These are phyloP conservation scores for Cardamine occulta DNA, from an alignment of 345 rosid genomes.

Conservation along the genomic window DNA sequence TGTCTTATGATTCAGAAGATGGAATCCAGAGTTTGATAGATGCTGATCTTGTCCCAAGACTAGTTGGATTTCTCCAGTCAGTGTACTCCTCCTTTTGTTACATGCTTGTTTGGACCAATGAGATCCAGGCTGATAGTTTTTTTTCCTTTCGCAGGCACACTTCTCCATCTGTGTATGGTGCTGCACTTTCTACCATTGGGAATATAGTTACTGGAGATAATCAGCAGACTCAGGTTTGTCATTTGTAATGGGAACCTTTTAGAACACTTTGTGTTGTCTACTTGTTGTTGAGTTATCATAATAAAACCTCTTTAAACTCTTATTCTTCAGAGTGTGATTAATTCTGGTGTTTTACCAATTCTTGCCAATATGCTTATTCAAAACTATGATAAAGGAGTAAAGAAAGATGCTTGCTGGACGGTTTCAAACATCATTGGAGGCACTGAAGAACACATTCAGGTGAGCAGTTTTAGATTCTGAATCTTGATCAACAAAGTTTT, in stretches of 20 bases:
- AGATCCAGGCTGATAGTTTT: slow-evolving; percentile 44
- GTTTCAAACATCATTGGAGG: slow-evolving; percentile 88
- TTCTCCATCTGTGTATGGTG: slow-evolving; percentile 52
- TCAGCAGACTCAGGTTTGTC: slow-evolving; percentile 39
- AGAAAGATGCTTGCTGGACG: slow-evolving; percentile 88
- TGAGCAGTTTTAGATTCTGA: too few relatives aligned
- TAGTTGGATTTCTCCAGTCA: slow-evolving; percentile 73
- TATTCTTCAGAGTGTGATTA: slow-evolving; percentile 58
- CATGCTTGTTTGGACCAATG: slow-evolving; percentile 32
- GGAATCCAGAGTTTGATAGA: slow-evolving; percentile 75
- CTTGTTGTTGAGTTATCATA: too few relatives aligned
- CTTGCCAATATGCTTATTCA: slow-evolving; percentile 64
- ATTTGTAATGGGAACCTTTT: too few relatives aligned
- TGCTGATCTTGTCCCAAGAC: slow-evolving; percentile 72
- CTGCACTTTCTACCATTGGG: slow-evolving; percentile 78
- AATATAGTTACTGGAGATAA: slow-evolving; percentile 82
- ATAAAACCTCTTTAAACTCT: neutral
- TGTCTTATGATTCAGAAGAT: too few relatives aligned
- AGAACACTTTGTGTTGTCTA: too few relatives aligned
- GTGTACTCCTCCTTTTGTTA: slow-evolving; percentile 33
- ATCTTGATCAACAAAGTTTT: too few relatives aligned
- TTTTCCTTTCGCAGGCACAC: slow-evolving; percentile 46
- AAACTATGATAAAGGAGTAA: slow-evolving; percentile 65
- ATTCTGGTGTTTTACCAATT: slow-evolving; percentile 62
- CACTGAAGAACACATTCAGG: slow-evolving; percentile 67